phyloP scores from a whole-genome alignment of 192 early-diverging fungal species.

The Rhizophlyctis rosea region DNA sequence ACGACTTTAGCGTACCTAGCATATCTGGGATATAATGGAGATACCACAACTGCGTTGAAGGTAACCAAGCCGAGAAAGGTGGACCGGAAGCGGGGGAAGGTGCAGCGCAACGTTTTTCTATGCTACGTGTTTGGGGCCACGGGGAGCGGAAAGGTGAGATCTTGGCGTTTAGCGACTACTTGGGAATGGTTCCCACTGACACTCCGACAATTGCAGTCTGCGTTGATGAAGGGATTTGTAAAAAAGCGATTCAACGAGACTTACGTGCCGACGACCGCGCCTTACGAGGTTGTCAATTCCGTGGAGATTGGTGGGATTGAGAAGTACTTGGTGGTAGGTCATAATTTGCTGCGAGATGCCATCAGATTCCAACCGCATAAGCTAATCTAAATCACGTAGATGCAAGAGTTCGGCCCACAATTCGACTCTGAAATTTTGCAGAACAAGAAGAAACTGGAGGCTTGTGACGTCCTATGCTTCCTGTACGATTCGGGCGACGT shows the following conservation, averaged over 20 bases:
- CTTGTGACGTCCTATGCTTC: conserved; percentile 89
- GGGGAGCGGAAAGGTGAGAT: conserved; percentile 86
- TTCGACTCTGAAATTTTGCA: conserved; percentile 86
- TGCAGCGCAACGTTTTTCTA: conserved; percentile 86
- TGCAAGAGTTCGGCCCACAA: conserved; percentile 90
- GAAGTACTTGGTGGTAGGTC: conserved; percentile 85
- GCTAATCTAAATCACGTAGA: no score
- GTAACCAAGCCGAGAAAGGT: conserved; percentile 66
- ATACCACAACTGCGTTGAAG: conserved; percentile 84
- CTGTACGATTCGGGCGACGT: conserved; percentile 94
- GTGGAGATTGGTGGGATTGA: conserved; percentile 92
- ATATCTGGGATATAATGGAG: conserved; percentile 92
- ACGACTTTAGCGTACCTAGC: conserved; percentile 91
- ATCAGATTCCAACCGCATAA: no score
- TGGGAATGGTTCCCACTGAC: background rate
- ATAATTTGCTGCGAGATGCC: conserved; percentile 5
- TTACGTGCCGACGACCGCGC: conserved; percentile 72
- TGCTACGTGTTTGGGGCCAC: conserved; percentile 94
- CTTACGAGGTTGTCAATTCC: conserved; percentile 87
- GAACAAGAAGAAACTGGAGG: conserved; percentile 81
- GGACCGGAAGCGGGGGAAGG: conserved; percentile 75
- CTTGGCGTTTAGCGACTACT: no score
- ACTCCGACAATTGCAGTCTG: conserved; percentile 49
- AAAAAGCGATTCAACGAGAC: conserved; percentile 75
- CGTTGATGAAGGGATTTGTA: conserved; percentile 80